phyloP scores from a whole-genome alignment of 768 basidiomycete genomes.

The Lentinula sp. region DNA sequence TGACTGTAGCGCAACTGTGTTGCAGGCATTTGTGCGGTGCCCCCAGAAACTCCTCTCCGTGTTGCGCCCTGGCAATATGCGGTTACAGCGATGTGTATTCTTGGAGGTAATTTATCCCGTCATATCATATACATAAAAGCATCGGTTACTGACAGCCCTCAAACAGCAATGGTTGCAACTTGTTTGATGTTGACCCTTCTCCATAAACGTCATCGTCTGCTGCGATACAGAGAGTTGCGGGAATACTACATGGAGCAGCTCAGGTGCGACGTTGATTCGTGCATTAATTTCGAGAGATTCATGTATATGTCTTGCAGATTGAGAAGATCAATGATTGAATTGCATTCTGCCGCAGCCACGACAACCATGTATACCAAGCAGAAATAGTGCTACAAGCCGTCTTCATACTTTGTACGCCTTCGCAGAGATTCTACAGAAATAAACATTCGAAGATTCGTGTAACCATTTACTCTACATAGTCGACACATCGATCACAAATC shows the following conservation, averaged over 20 bases:
- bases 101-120: slow-evolving; percentile 26
- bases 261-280: slow-evolving; percentile 16
- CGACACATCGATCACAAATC: slow-evolving; percentile 4
- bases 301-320: not conserved
- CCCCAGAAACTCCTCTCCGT: slow-evolving; percentile 29
- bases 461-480: not conserved
- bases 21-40: slow-evolving; percentile 20
- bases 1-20: slow-evolving; percentile 24
- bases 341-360: not conserved
- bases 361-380: not conserved
- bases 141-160: not conserved
- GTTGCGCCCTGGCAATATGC: slow-evolving; percentile 41
- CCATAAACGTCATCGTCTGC: slow-evolving; percentile 34
- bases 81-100: slow-evolving; percentile 28
- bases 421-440: not conserved
- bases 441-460: not conserved
- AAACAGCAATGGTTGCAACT: slow-evolving; percentile 29
- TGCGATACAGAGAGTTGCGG: slow-evolving; percentile 31
- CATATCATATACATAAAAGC: not conserved
- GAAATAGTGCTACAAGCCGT: not conserved
- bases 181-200: slow-evolving; percentile 31
- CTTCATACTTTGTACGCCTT: too few relatives aligned
- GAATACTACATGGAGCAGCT: slow-evolving; percentile 48
- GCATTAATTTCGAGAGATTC: not conserved
- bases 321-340: slow-evolving; percentile 6